phyloP scores from a whole-genome alignment of 345 rosid genomes.

The Eucalyptus fibrosa region DNA sequence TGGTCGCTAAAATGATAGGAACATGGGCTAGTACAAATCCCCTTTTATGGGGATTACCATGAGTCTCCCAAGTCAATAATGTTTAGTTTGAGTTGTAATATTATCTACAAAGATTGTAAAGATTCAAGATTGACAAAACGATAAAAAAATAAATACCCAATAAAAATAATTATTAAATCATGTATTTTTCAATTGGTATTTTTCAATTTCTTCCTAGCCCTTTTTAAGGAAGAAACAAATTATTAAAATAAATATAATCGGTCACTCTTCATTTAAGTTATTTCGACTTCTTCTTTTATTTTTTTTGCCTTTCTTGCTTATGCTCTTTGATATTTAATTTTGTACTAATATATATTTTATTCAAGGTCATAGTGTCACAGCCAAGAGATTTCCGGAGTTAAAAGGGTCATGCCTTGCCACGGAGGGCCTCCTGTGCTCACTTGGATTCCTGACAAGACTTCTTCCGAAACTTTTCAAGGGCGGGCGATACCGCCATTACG shows the following conservation, averaged over 20 bases:
- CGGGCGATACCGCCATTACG: fast-evolving
- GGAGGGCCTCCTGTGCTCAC: too few relatives aligned
- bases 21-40: not conserved
- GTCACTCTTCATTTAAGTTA: not conserved
- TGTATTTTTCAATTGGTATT: not conserved
- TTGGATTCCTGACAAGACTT: too few relatives aligned
- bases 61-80: not conserved
- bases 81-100: not conserved
- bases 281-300: too few relatives aligned
- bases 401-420: too few relatives aligned
- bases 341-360: not conserved
- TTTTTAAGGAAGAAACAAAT: not conserved
- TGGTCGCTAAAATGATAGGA: not conserved
- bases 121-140: not conserved
- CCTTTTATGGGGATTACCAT: not conserved
- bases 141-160: not conserved
- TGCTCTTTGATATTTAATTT: not conserved
- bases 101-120: not conserved
- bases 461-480: too few relatives aligned
- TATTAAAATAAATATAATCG: not conserved
- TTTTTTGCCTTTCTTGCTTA: not conserved
- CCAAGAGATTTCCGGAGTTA: too few relatives aligned
- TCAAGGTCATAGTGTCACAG: not conserved
- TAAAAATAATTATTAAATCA: not conserved
- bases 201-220: not conserved